Evolutionary conservation across 495 filamentous ascomycete species (phyloP), one percentile per base, ranked within the genome.

Genomic region (Penicillium egyptiacum): DNA sequence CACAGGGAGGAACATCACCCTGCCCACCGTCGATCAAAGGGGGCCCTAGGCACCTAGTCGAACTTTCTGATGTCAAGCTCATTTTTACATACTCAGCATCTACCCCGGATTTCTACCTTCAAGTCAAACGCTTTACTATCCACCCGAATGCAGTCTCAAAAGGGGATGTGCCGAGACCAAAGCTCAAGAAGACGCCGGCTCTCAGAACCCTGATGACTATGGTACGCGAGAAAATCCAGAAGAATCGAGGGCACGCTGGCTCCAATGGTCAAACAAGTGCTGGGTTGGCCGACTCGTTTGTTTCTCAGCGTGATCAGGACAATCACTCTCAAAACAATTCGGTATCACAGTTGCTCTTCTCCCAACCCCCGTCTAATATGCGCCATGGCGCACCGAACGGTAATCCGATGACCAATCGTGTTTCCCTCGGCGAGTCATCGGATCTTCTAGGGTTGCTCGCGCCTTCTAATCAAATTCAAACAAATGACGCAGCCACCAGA

Each of bases 31-130:
- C 67, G 14, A 56, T 65, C 8, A 66, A 62, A n/a, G 48, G 64
- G 7, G 56, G 60, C 16, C 63, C 64, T 31, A 74, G 70, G 4
- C 67, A 66, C 9, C 43, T 58, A 1, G 66, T 80, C 19, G 66
- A 74, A 47, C 52, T 81, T 39, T 41, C 63, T 1, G 69, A 73
- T 40, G 77, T 77, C 51, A 70, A 73, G 44, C 50, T 81, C 16
- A 66, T 78, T 28, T 60, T 75, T 37, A 54, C 63, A 51, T 72
- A 70, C 64, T 65, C 63, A 46, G 55, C 44, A n/a, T 52, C 47
- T 20, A 50, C 48, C 14, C 69, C 66, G 46, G 66, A 71, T 8
- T 19, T 69, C 14, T 59, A 67, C 33, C 59, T 81, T 16, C 66
- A 67, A 22, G 58, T 80, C 43, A 68, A 69, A 19, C 50, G 67